Evolutionary conservation across 2,329 filamentous ascomycete species (phyloP).

Genomic region (Lachnellula hyalina): DNA sequence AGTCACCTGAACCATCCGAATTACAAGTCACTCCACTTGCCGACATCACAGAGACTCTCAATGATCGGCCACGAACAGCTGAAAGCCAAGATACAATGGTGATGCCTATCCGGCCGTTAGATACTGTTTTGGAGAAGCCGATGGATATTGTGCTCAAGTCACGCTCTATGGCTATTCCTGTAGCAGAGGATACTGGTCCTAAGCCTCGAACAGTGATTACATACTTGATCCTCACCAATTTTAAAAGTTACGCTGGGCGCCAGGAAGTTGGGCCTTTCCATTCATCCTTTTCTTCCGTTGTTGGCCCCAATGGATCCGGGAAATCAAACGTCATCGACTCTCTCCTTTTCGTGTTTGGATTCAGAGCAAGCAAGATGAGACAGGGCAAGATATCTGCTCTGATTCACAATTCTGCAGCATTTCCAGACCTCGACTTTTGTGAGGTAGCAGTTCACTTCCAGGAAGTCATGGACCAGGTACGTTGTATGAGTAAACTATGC

Average conservation of each 20-base stretch:
- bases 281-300: slow-evolving; percentile 93
- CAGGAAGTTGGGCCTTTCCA: slow-evolving; percentile 97
- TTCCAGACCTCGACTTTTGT: slow-evolving; percentile 80
- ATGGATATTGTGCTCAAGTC: slow-evolving; percentile 93
- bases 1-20: slow-evolving; percentile 50
- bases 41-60: slow-evolving; percentile 68
- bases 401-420: slow-evolving; percentile 91
- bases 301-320: slow-evolving; percentile 94
- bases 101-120: slow-evolving; percentile 70
- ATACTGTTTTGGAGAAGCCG: slow-evolving; percentile 76
- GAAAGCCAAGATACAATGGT: slow-evolving; percentile 46
- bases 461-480: slow-evolving; percentile 79
- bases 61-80: slow-evolving; percentile 50
- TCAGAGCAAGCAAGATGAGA: slow-evolving; percentile 97
- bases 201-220: slow-evolving; percentile 90
- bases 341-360: slow-evolving; percentile 96
- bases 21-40: slow-evolving; percentile 55
- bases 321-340: slow-evolving; percentile 99
- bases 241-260: slow-evolving; percentile 96
- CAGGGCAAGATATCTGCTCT: slow-evolving; percentile 97
- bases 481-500: slow-evolving; percentile 31
- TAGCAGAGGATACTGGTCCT: slow-evolving; percentile 70
- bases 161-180: slow-evolving; percentile 60
- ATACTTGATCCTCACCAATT: slow-evolving; percentile 87
- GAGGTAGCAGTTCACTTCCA: slow-evolving; percentile 97